Percentiles rank a stretch among this genome's conserved stretches.
phyloP scores from a whole-genome alignment of 129 eudicot species.

The Chrysanthemum lavandulifolium region DNA sequence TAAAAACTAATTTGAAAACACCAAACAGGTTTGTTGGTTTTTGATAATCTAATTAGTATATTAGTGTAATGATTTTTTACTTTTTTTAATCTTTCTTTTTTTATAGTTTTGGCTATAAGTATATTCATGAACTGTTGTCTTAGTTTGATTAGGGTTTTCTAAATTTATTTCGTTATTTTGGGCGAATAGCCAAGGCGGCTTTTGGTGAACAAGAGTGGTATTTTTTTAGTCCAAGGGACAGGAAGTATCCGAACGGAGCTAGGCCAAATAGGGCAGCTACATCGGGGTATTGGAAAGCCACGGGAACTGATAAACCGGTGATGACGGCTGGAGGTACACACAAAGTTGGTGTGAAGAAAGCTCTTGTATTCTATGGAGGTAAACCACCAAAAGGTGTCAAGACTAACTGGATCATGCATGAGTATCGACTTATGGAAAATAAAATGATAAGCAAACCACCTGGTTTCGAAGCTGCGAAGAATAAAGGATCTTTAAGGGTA shows the following conservation, averaged over 20 bases:
- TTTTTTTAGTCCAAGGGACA: constrained; percentile 83
- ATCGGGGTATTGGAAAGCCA: constrained; percentile 92
- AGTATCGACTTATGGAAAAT: constrained; percentile 61
- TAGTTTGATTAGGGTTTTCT: constrained; percentile 21
- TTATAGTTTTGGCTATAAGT: too few species aligned
- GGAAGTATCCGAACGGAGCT: constrained; percentile 94
- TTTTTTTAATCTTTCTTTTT: not conserved
- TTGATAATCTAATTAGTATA: not conserved
- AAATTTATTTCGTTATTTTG: not conserved
- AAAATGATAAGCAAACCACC: constrained; percentile 60
- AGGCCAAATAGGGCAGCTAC: constrained; percentile 92
- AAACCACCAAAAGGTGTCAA: constrained; percentile 90
- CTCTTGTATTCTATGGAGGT: constrained; percentile 86
- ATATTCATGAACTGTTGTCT: not conserved
- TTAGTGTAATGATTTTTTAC: not conserved
- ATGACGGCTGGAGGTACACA: constrained; percentile 65
- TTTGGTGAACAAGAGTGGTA: constrained; percentile 97
- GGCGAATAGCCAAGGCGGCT: constrained; percentile 60
- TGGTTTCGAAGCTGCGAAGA: constrained; percentile 49
- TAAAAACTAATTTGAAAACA: too few species aligned
- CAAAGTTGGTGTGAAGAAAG: constrained; percentile 87
- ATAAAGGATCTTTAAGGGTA: constrained; percentile 80
- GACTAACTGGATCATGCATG: constrained; percentile 97
- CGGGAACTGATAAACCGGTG: constrained; percentile 89
- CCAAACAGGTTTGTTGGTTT: not conserved